These are phyloP conservation scores for Trichosporon ovoides DNA, from an alignment of 1,284 basidiomycete genomes.

Conservation along the genomic window DNA sequence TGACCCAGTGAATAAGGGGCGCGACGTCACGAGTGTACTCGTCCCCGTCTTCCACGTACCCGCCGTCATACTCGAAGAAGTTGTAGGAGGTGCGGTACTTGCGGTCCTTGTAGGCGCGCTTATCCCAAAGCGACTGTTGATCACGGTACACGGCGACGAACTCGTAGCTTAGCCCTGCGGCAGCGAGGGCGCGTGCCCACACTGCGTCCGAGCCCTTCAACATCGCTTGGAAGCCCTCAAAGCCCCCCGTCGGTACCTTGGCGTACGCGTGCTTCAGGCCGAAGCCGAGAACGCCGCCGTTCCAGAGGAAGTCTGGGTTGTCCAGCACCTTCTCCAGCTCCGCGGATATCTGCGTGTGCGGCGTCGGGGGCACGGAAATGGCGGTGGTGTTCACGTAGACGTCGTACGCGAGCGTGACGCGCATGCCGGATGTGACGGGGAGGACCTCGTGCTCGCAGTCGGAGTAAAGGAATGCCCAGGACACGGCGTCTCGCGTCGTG, in stretches of 20 bases:
- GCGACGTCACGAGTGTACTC: no score
- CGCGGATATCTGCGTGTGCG: background rate
- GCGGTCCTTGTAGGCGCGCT: no score
- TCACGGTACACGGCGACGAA: no score
- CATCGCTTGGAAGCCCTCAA: background rate
- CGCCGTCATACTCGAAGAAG: no score
- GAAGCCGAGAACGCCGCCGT: conserved; percentile 48
- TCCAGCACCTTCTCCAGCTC: background rate
- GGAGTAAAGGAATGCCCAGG: conserved; percentile 44
- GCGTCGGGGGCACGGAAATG: background rate
- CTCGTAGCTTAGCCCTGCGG: no score
- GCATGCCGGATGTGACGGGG: conserved; percentile 48
- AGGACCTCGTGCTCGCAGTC: conserved; percentile 53
- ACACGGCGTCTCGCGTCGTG: background rate
- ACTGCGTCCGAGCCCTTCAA: no score
- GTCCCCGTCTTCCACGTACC: no score
- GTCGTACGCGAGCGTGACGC: conserved; percentile 50
- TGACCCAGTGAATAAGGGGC: no score
- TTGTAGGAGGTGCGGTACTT: no score
- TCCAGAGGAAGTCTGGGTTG: conserved; percentile 7
- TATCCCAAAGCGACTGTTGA: no score
- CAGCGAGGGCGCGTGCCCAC: no score
- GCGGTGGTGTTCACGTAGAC: conserved; percentile 26
- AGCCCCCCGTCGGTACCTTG: background rate
- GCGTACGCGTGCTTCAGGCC: conserved; percentile 49